Base-by-base conservation (phyloP, 2,329 filamentous ascomycete species). In the Teratosphaeriaceae sp. region DNA sequence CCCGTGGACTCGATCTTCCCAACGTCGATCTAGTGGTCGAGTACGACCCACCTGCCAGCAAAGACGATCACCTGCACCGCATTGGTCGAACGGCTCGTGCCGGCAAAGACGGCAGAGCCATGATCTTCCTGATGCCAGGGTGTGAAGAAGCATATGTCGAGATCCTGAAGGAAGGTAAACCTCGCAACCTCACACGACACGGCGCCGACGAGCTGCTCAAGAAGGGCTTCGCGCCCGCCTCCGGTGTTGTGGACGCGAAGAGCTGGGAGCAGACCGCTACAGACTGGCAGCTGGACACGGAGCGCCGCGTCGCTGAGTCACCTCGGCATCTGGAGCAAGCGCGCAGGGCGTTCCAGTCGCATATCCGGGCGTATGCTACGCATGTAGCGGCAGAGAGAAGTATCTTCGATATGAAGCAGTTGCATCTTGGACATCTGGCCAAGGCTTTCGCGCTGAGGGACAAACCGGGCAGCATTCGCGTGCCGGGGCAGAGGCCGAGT, bases 21-120 rank as follows among this genome's bases (percentile, higher is more conserved):
- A 90, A 92, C 39, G 87, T 98, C 40, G 92, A 98, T 62, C 75
- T 96, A 16, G 88, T 98, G 38, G 78, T 98, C 44, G 92, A 98
- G 64, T 97, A 95, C 61, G 92, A 98, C 60, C 89, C 92, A 0
- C 87, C 92, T 2, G 97, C 97, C 66, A 88, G 85, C 60, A 82
- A 88, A 19, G 85, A 89, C 47, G 92, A 98, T 63, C 92, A 98
- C 63, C 76, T 96, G 6, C 92, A 98, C 68, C 84, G 92, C 43
- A 87, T 97, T 43, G 92, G 92, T 42, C 85, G 92, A 63, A 98
- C 92, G 9, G 92, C 92, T 3, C 86, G 92, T 72, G 87, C 94
- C 1, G 92, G 92, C 13, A 84, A 86, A 5, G 78, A 90, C 9
- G 92, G 92, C 21, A 82, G 89, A 43, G 88, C 92, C 0, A 75